Evolutionary conservation across 306 rosid genomes (phyloP).

Genomic region (Acacia melanoxylon): DNA sequence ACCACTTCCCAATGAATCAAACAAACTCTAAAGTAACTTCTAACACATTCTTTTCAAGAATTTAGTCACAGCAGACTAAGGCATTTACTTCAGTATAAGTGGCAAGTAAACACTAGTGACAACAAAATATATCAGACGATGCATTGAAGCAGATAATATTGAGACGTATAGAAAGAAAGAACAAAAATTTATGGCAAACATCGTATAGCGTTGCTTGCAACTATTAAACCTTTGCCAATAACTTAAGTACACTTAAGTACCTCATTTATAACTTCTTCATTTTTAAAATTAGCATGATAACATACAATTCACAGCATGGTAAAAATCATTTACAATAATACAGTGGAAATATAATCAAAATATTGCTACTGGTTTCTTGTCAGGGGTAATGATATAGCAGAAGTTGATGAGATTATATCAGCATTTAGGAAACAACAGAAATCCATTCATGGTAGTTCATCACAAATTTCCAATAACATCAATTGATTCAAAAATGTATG

Average conservation of each 20-base stretch:
- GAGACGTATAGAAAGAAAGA: background rate
- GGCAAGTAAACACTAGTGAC: too few relatives aligned
- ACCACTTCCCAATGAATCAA: background rate
- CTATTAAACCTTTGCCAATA: background rate
- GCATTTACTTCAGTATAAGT: background rate
- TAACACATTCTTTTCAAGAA: slow-evolving; percentile 1
- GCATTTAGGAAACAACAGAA: slow-evolving; percentile 8
- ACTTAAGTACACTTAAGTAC: too few relatives aligned
- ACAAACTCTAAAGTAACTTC: slow-evolving; percentile 4
- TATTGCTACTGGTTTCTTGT: too few relatives aligned
- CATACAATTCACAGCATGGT: too few relatives aligned
- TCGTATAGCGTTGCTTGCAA: background rate
- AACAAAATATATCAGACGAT: background rate
- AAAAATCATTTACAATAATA: too few relatives aligned
- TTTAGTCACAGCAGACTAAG: background rate
- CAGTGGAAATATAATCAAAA: too few relatives aligned
- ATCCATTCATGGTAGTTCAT: background rate
- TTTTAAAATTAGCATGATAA: too few relatives aligned
- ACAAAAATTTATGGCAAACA: background rate
- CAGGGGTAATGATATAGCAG: too few relatives aligned
- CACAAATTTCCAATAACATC: slow-evolving; percentile 1
- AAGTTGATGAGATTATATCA: too few relatives aligned
- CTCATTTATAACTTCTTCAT: too few relatives aligned
- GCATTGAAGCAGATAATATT: background rate
- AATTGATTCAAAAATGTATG: slow-evolving; percentile 11